Base-by-base conservation (phyloP, 768 basidiomycete genomes). In the Suillus hirtellus region DNA sequence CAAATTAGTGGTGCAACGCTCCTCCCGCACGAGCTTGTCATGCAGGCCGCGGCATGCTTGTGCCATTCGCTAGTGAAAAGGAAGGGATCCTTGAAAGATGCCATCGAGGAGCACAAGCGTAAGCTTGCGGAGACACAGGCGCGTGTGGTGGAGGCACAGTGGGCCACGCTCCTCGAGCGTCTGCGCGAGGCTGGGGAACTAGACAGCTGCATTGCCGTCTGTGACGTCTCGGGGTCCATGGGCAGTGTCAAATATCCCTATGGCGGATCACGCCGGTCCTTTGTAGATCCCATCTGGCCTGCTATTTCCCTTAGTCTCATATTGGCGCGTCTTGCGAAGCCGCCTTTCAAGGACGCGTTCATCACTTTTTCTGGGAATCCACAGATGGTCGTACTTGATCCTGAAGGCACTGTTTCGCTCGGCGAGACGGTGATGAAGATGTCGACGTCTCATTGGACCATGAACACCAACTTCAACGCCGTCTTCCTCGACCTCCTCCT, bases 191-290 rank as follows among this genome's bases (percentile, higher is more conserved):
- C 81, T 0, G 86, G 88, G 1, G 71, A 73, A n/a, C 67, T 92
- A 44, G 83, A 87, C 1, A 89, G 86, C 65, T 79, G 82, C 11
- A 69, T 92, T 31, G 89, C 89, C 0, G 68, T 91, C 34, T 90
- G 88, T 72, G 90, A 92, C 68, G 89, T 91, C 19, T 90, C 88
- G 0, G 89, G 87, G 0, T 89, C 87, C 10, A 92, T 91, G 90
- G 88, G 86, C 1, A 27, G 14, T 14, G 31, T 81, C 3, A 0
- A 3, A 1, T 1, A 31, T 44, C 12, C 15, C 1, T 4, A 24
- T 0, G 38, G 49, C 9, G 58, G 1, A 61, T 21, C 40, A 52
- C 35, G 21, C 66, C 75, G 24, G 2, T 17, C 64, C 2, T 67
- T 31, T 2, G 64, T 71, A 31, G 0, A 61, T 19, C 89, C 90